Evolutionary conservation across 805 yeast genomes (phyloP).

Genomic region (Sporopachydermia lactativora): DNA sequence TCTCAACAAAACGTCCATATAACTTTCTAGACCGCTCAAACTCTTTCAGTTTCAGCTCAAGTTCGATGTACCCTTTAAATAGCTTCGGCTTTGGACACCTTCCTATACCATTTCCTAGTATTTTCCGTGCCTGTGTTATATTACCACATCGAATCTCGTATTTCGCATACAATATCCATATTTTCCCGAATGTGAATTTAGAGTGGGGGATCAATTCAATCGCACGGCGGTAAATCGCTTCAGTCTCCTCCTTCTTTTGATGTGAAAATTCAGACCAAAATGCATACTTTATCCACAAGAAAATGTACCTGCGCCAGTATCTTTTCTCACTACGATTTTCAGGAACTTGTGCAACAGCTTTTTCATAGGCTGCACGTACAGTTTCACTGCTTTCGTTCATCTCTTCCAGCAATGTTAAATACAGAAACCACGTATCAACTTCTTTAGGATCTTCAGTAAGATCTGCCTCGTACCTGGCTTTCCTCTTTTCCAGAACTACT

Average conservation of each 20-base stretch:
- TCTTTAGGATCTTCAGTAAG: constrained; percentile 35
- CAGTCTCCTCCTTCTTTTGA: constrained; percentile 29
- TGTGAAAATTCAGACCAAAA: constrained; percentile 40
- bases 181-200: constrained; percentile 48
- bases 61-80: constrained; percentile 45
- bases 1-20: constrained; percentile 51
- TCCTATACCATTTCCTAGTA: constrained; percentile 65
- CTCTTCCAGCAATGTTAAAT: constrained; percentile 36
- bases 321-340: constrained; percentile 22
- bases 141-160: constrained; percentile 50
- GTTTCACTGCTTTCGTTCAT: constrained; percentile 16
- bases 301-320: constrained; percentile 58
- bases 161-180: constrained; percentile 61
- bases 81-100: constrained; percentile 43
- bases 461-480: constrained; percentile 35
- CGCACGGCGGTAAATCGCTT: constrained; percentile 36
- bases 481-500: constrained; percentile 40
- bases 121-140: constrained; percentile 42
- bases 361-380: constrained; percentile 25
- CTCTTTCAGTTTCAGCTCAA: constrained; percentile 60
- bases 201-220: constrained; percentile 41
- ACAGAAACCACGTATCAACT: constrained; percentile 77
- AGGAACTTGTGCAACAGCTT: constrained; percentile 28
- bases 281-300: constrained; percentile 56
- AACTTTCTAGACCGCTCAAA: constrained; percentile 68